Evolutionary conservation across 2,329 filamentous ascomycete genomes (phyloP), one percentile per base, ranked within the genome.

Genomic region (Didymella keratinophila): DNA sequence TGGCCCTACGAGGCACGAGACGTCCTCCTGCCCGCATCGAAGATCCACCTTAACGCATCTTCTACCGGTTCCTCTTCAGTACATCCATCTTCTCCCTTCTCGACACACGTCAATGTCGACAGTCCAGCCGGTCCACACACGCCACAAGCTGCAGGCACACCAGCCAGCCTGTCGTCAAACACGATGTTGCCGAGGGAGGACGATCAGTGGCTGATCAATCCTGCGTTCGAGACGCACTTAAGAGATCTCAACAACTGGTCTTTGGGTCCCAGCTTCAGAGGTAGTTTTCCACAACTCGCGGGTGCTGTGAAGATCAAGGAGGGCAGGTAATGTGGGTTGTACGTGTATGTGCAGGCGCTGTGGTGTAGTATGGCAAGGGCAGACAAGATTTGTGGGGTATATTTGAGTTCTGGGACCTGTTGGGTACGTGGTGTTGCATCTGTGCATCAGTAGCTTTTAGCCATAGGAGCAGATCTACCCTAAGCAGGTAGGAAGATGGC

Each of bases 1-100:
- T 97, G 93, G 93, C 90, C 90, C 0, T 94, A 96, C 71, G 88
- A 91, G 55, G 83, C 87, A 1, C 86, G 85, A 0, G 89, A 93
- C 66, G 86, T 88, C 34, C 80, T 97, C 25, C 78, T 84, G 25
- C 81, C 83, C 0, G 82, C 73, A n/a, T 72, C 74, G 2, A 71
- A 69, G 50, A 56, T 72, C 21, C 56, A 60, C 27, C 36, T 65
- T 20, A 57, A 61, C 0, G 47, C 65, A 18, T 52, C 70, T 18
- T 71, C 70, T 23, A 48, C 61, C n/a, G 63, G 64, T 34, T 67
- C 67, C 1, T 68, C 69, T 11, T 70, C 69, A 20, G 42, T 69
- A 5, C 60, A 71, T 6, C 67, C 66, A 1, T 67, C 70, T 1
- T 66, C 66, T 7, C 72, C 72, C 1, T 75, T 65, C 60, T 72